Evolutionary conservation across 2,329 filamentous ascomycete genomes (phyloP).

Genomic region (Nigrospora osmanthi): DNA sequence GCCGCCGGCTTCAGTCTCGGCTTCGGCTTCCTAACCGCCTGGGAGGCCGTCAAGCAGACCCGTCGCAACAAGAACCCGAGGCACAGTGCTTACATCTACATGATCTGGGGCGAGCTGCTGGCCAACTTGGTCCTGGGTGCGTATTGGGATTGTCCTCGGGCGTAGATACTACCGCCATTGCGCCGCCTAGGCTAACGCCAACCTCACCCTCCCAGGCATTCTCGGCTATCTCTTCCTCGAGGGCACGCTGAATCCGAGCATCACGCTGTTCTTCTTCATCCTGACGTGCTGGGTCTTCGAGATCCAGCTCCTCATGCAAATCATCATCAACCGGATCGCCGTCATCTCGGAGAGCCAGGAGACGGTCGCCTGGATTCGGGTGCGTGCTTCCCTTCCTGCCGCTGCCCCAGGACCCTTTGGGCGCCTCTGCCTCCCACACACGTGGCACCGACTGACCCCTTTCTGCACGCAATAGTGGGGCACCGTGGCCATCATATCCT

Average conservation of each 20-base stretch:
- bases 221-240: constrained; percentile 16
- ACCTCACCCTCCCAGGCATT: constrained; percentile 7
- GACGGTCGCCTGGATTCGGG: constrained; percentile 23
- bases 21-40: constrained; percentile 9
- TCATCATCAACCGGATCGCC: constrained; percentile 45
- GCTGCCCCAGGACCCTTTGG: no score
- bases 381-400: no score
- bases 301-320: constrained; percentile 44
- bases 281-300: constrained; percentile 33
- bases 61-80: constrained; percentile 6
- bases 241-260: constrained; percentile 13
- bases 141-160: constrained; percentile 30
- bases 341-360: constrained; percentile 34
- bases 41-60: constrained; percentile 10
- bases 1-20: constrained; percentile 9
- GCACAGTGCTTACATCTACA: constrained; percentile 9
- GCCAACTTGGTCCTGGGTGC: constrained; percentile 27
- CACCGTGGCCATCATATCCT: constrained; percentile 32
- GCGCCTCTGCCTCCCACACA: no score
- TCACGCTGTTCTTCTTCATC: constrained; percentile 26
- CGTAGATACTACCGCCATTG: constrained; percentile 19
- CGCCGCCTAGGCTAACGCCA: neutral
- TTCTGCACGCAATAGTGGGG: constrained; percentile 29
- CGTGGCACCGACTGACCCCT: no score
- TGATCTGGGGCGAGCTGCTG: constrained; percentile 33